phyloP scores from a whole-genome alignment of 2,329 filamentous ascomycete genomes.

The Mycosphaerella sp. region DNA sequence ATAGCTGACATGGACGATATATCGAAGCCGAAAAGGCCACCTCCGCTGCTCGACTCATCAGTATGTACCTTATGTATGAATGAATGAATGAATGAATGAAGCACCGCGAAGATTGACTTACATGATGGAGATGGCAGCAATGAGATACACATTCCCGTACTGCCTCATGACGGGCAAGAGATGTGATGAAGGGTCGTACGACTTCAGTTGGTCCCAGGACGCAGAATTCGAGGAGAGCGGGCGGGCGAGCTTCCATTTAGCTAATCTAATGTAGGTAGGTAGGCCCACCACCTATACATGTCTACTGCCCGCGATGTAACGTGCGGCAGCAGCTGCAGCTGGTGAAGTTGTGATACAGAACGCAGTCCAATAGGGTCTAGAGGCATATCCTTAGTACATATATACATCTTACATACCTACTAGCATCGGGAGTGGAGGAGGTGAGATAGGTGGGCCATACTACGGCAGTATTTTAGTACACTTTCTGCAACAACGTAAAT shows the following conservation, averaged over 20 bases:
- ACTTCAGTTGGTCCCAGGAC: neutral
- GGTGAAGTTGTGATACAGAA: neutral
- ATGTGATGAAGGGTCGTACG: neutral
- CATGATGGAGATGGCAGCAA: conserved; percentile 52
- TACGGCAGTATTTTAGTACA: too few relatives aligned
- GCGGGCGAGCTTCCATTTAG: neutral
- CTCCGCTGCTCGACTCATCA: conserved; percentile 41
- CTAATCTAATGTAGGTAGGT: too few relatives aligned
- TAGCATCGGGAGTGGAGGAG: too few relatives aligned
- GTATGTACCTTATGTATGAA: too few relatives aligned
- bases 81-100: too few relatives aligned
- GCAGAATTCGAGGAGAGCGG: neutral
- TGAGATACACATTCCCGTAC: conserved; percentile 54
- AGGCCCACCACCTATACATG: too few relatives aligned
- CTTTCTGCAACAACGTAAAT: too few relatives aligned
- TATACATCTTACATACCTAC: too few relatives aligned
- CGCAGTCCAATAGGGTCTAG: neutral
- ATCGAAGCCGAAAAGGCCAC: conserved; percentile 59
- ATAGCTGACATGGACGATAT: conserved; percentile 64
- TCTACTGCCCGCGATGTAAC: neutral
- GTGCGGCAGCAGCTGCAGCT: too few relatives aligned
- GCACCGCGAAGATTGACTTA: neutral
- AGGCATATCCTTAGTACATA: too few relatives aligned
- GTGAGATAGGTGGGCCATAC: too few relatives aligned
- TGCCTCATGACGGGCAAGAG: conserved; percentile 20